Base-by-base conservation (phyloP, 257 asterid genomes). In the Fraxinus anomala region DNA sequence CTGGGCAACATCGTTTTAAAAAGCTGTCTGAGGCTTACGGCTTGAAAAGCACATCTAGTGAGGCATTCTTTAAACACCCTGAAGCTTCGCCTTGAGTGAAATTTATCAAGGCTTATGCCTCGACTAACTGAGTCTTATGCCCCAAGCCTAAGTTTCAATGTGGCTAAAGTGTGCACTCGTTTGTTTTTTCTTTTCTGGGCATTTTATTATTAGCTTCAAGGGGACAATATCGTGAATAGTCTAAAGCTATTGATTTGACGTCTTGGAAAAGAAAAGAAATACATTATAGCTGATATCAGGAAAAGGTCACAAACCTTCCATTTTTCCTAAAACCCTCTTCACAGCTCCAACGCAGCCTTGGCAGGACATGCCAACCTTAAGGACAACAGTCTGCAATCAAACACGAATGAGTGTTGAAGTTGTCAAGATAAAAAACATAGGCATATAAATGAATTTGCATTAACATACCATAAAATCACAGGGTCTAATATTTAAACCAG, bases 301-400 rank as follows among this genome's bases (percentile, higher is more conserved):
- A 76, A 39, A 76, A 67, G 63, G 59, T 23, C 4, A 83, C 91
- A 21, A 82, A 94, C 98, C 98, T 87, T 92, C 92, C 85, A 92
- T 88, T 86, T 92, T 94, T 34, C 94, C 92, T 24, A 94, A 89
- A 84, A 92, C 97, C 85, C 98, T 86, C 80, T 88, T 88, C 77
- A 94, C 97, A 1, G 98, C 98, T 73, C 98, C 98, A 33, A 86
- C 91, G 63, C 98, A 94, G 37, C 98, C 98, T 87, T 87, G 89
- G 87, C 98, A 94, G 66, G 98, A 87, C 98, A 94, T 94, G 73
- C 84, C 94, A 84, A 94, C 98, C 83, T 90, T 94, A 82, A 94
- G 97, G 82, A 89, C 97, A 77, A 94, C 97, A 77, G 92, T 94
- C 99, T 94, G 91, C 80, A 79, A 77, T n/a, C 40, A 31, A 70